Conservation (phyloP, 202 grass and related monocot species). For the Elaeis oleifera region DNA sequence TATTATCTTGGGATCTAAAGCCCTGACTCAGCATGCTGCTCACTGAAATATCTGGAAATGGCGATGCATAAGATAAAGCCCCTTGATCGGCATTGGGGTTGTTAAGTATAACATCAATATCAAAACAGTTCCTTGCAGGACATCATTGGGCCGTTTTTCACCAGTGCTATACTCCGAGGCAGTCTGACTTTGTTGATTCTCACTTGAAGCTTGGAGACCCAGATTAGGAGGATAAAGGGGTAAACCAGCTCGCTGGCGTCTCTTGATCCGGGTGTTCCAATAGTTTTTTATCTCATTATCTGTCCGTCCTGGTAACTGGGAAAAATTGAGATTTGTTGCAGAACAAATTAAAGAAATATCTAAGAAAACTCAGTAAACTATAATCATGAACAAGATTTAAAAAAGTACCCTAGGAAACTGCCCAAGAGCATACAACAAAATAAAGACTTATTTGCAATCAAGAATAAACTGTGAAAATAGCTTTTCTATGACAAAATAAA, state of each 20-base stretch:
- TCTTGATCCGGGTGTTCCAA: conserved; percentile 12
- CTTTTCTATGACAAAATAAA: too few relatives aligned
- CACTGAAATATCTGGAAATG: not conserved
- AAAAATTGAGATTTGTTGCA: too few relatives aligned
- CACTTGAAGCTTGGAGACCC: not conserved
- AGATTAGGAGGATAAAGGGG: too few relatives aligned
- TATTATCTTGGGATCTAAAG: not conserved
- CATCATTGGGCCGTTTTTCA: not conserved
- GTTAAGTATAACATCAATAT: conserved; percentile 5
- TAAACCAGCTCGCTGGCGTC: conserved; percentile 2
- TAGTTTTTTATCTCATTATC: not conserved
- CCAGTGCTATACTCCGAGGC: not conserved
- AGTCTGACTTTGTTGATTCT: conserved; percentile 5
- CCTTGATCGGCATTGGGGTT: conserved; percentile 1
- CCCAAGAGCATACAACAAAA: too few relatives aligned
- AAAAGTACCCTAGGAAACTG: too few relatives aligned
- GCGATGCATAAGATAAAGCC: not conserved
- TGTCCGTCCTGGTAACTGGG: not conserved
- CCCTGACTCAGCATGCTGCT: not conserved
- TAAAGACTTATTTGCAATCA: too few relatives aligned
- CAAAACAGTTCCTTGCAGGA: not conserved
- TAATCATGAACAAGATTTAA: too few relatives aligned
- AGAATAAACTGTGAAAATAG: too few relatives aligned
- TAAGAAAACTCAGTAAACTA: too few relatives aligned
- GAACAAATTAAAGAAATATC: too few relatives aligned